Evolutionary conservation across 139 green algal genomes (phyloP), one percentile per base, ranked within the genome.

Genomic region (Ostreobium quekettii): DNA sequence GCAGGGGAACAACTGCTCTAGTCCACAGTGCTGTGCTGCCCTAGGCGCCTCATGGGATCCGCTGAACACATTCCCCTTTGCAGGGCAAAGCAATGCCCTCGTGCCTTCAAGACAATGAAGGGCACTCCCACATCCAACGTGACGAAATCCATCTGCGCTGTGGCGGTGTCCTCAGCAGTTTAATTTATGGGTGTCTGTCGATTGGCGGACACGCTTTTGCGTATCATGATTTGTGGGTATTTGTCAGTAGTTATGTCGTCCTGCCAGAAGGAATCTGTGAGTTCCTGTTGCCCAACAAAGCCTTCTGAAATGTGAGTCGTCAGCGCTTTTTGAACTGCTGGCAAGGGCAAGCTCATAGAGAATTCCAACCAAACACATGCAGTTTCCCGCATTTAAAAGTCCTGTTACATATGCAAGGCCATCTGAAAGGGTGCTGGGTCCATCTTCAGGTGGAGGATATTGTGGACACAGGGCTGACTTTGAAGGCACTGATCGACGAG

Each of bases 381-480:
- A n/a, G n/a, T n/a, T n/a, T n/a, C n/a, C n/a, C n/a, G n/a, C n/a
- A n/a, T n/a, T n/a, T n/a, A n/a, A n/a, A n/a, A n/a, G n/a, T n/a
- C n/a, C n/a, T n/a, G n/a, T n/a, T n/a, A n/a, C n/a, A n/a, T n/a
- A n/a, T n/a, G n/a, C n/a, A n/a, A n/a, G n/a, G n/a, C n/a, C n/a
- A n/a, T n/a, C n/a, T n/a, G n/a, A n/a, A n/a, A 53, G 42, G 19
- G 15, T 19, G 42, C 19, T 53, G 42, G 11, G 42, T 19, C 11
- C 19, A 19, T 53, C 4, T 47, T 0, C 64, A 90, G 82, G 86
- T 96, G 3, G 90, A 96, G 70, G 89, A 96, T 73, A 96, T 96
- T 38, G 77, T 96, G n/a, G 90, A 96, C 73, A 93, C 77, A 1
- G 90, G 85, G 1, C 36, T 64, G 33, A 92, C 87, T 0, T 53